phyloP scores from a whole-genome alignment of 2,329 filamentous ascomycete species.

The Arthrobotrys pseudoclavata region DNA sequence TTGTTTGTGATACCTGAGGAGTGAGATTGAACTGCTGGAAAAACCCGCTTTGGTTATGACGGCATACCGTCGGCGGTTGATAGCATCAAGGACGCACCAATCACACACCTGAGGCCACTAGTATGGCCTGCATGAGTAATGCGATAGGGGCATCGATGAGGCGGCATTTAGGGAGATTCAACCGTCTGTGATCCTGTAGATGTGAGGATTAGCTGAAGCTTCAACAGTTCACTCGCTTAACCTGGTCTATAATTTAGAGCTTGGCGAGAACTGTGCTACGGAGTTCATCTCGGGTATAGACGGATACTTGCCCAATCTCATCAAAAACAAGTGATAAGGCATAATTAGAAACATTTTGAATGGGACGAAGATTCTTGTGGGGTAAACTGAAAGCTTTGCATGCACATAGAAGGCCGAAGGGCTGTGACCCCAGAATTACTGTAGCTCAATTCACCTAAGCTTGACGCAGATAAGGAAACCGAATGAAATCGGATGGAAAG shows the following conservation, averaged over 20 bases:
- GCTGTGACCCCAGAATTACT: slow-evolving; percentile 9
- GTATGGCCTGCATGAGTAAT: slow-evolving; percentile 30
- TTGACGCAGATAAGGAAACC: slow-evolving; percentile 15
- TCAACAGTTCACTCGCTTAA: slow-evolving; percentile 49
- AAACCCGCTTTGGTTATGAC: slow-evolving; percentile 31
- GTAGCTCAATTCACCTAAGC: background rate
- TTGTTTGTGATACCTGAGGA: slow-evolving; percentile 21
- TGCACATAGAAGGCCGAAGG: background rate
- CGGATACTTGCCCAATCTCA: slow-evolving; percentile 14
- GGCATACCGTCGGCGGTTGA: slow-evolving; percentile 51
- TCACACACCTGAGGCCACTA: slow-evolving; percentile 20
- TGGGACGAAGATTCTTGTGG: slow-evolving; percentile 2
- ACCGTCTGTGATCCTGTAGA: slow-evolving; percentile 34
- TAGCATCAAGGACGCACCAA: slow-evolving; percentile 50
- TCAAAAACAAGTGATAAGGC: slow-evolving; percentile 41
- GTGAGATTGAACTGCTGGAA: slow-evolving; percentile 24
- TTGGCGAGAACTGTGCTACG: slow-evolving; percentile 57
- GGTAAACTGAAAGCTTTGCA: slow-evolving; percentile 19
- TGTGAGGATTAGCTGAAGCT: slow-evolving; percentile 26
- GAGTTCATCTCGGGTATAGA: slow-evolving; percentile 42
- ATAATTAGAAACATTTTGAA: slow-evolving; percentile 24
- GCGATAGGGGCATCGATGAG: slow-evolving; percentile 45
- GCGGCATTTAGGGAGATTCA: slow-evolving; percentile 60
- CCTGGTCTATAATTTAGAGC: slow-evolving; percentile 43
- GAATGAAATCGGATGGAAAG: slow-evolving; percentile 29